Evolutionary conservation across 73 alveolate species (phyloP).

Genomic region (Paramecium sonneborni): DNA sequence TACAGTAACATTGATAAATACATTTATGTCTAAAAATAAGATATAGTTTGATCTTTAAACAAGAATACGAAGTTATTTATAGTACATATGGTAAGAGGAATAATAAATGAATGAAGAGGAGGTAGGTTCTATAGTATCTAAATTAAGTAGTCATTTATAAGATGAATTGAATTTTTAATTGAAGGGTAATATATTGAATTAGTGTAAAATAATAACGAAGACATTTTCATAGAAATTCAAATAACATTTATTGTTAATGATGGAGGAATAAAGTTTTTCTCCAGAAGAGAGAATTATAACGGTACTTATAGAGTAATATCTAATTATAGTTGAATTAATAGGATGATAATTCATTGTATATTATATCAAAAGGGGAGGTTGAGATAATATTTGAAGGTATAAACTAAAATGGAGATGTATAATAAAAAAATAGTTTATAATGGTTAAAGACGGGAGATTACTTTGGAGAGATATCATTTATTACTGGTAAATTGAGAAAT

Average conservation of each 20-base stretch:
- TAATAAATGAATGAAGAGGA: constrained; percentile 78
- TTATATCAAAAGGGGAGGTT: constrained; percentile 80
- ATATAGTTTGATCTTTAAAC: constrained; percentile 76
- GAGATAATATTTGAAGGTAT: constrained; percentile 73
- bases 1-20: constrained; percentile 76
- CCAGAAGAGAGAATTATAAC: constrained; percentile 76
- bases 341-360: constrained; percentile 74
- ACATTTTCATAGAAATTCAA: constrained; percentile 70
- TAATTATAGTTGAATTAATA: constrained; percentile 65
- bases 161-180: constrained; percentile 72
- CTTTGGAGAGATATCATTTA: constrained; percentile 86
- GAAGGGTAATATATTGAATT: constrained; percentile 74
- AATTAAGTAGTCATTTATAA: constrained; percentile 73
- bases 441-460: constrained; percentile 72
- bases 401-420: constrained; percentile 34
- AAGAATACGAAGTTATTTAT: constrained; percentile 77
- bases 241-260: constrained; percentile 62
- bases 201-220: constrained; percentile 71
- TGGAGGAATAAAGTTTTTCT: constrained; percentile 74
- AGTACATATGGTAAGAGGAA: constrained; percentile 77
- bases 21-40: constrained; percentile 74
- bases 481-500: constrained; percentile 79
- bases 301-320: neutral
- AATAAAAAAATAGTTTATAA: constrained; percentile 59
- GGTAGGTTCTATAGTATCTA: constrained; percentile 73